Base-by-base conservation (phyloP, 192 early-diverging fungal genomes). In the Funneliformis geosporum region DNA sequence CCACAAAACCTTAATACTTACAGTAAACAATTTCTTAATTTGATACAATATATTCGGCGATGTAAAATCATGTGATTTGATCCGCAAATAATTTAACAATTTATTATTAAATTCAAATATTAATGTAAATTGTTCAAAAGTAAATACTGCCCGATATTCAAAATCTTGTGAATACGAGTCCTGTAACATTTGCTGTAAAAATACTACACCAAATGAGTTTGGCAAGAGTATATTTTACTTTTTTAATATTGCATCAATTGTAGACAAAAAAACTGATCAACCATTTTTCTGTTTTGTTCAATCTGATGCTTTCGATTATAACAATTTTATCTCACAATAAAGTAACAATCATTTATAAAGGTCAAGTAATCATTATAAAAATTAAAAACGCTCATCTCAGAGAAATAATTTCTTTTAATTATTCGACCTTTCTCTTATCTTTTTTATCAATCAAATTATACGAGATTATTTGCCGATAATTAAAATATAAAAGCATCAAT, bases 401-500 rank as follows among this genome's bases (percentile, higher is more conserved):
- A 33, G 1, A 2, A 33, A 2, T 2, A 33, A 33, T 33, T 33
- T 44, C 43, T 44, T 21, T 55, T 21, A 1, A 5, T 65, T 65
- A 65, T 65, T 65, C 25, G 6, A 25, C 62, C 28, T 65, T 65
- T 27, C 62, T 65, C 62, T 65, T 65, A 21, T 11, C 62, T 25
- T 28, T 65, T 65, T 28, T 65, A 11, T 65, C 62, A 65, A n/a
- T 25, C 12, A 65, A 11, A 65, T 65, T 65, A 65, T 65, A 33
- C 42, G 28, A 43, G 0, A 76, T 87, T 33, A 88, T 85, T 62
- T 89, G 88, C 28, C 91, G 86, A 83, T 92, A 94, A 80, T 93
- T 92, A 78, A 94, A 95, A 79, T 96, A 95, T 0, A 84, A 61
- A 64, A 92, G 88, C 60, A 92, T 87, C 8, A 91, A 46, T 18